phyloP scores from a whole-genome alignment of 2,329 filamentous ascomycete genomes.

The Metarhizium rileyi region DNA sequence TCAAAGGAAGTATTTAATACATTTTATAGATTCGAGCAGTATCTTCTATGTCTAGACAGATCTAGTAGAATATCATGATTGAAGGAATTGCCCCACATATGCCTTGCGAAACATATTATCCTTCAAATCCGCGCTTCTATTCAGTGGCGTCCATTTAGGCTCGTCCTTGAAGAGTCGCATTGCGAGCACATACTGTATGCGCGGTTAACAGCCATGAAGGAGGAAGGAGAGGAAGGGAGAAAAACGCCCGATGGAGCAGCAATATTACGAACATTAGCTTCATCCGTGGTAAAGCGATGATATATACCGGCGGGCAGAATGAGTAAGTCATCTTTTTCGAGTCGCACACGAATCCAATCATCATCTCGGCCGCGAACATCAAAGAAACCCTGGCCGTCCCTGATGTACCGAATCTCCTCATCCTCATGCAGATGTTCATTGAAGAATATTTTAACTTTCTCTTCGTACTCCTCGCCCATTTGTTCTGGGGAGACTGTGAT shows the following conservation, averaged over 20 bases:
- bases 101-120: constrained; percentile 66
- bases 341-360: constrained; percentile 76
- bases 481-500: constrained; percentile 77
- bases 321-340: constrained; percentile 83
- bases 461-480: constrained; percentile 82
- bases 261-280: constrained; percentile 62
- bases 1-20: too few species aligned
- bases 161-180: constrained; percentile 98
- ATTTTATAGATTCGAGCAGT: too few species aligned
- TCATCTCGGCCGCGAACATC: constrained; percentile 79
- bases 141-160: constrained; percentile 94
- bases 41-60: too few species aligned
- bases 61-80: too few species aligned
- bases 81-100: constrained; percentile 53
- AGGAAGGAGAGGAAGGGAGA: neutral
- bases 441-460: constrained; percentile 92
- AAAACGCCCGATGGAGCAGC: neutral
- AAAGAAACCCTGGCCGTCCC: constrained; percentile 83
- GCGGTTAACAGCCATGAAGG: neutral
- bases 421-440: constrained; percentile 95
- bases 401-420: constrained; percentile 93
- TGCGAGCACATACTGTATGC: constrained; percentile 73
- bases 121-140: constrained; percentile 69
- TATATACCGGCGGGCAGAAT: constrained; percentile 94
- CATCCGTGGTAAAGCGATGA: constrained; percentile 93